phyloP scores from a whole-genome alignment of 2,329 filamentous ascomycete genomes.

The Ophiostoma novo-ulmi region DNA sequence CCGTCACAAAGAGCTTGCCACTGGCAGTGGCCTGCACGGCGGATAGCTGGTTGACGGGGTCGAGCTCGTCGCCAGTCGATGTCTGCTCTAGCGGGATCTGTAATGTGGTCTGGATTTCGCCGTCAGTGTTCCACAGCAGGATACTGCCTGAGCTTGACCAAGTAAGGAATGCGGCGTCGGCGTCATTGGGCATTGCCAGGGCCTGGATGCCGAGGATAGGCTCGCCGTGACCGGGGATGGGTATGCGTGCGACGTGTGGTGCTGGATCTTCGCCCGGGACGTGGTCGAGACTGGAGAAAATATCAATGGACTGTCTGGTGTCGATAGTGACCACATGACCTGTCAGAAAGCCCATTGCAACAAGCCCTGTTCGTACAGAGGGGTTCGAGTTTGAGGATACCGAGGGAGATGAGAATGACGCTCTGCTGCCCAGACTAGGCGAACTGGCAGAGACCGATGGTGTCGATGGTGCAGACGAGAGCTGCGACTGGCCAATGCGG shows the following conservation, averaged over 20 bases:
- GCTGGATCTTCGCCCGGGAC: conserved; percentile 40
- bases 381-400: conserved; percentile 31
- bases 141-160: conserved; percentile 81
- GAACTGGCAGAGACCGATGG: conserved; percentile 4
- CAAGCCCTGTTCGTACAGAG: conserved; percentile 44
- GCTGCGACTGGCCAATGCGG: conserved; percentile 14
- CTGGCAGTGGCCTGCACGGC: conserved; percentile 56
- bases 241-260: conserved; percentile 42
- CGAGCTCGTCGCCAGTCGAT: conserved; percentile 46
- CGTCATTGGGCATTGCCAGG: conserved; percentile 54
- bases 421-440: conserved; percentile 1
- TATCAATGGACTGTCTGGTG: conserved; percentile 66
- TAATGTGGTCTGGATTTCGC: conserved; percentile 59
- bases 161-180: conserved; percentile 72
- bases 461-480: not conserved
- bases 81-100: conserved; percentile 64
- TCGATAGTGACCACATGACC: conserved; percentile 71
- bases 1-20: conserved; percentile 67
- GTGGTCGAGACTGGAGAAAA: conserved; percentile 48
- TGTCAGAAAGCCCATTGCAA: conserved; percentile 64
- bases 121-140: conserved; percentile 75
- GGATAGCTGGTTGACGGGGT: conserved; percentile 54
- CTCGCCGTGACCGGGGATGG: conserved; percentile 59
- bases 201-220: conserved; percentile 68
- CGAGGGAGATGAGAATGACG: not conserved